Evolutionary conservation across 2,329 filamentous ascomycete species (phyloP).

Genomic region (Fusarium citri): DNA sequence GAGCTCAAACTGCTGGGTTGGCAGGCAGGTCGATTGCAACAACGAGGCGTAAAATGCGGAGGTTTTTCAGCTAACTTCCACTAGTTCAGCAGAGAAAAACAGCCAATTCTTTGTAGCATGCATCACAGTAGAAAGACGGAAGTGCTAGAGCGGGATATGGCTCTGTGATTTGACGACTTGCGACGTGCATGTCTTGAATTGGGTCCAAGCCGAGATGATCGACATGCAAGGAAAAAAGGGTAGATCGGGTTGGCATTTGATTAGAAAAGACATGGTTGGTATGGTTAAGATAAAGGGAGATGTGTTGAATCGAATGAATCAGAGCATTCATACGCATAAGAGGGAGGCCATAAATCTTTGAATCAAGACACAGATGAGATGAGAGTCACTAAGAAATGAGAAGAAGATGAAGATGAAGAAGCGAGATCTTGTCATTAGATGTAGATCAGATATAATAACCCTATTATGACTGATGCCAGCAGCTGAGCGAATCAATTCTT

Average conservation of each 20-base stretch:
- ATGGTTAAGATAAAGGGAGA: slow-evolving; percentile 10
- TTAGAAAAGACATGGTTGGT: slow-evolving; percentile 8
- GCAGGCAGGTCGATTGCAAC: background rate
- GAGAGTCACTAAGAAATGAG: background rate
- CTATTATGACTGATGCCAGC: background rate
- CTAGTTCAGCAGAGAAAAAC: slow-evolving; percentile 18
- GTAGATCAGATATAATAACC: background rate
- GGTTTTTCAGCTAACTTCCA: background rate
- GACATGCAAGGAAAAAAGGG: slow-evolving; percentile 34
- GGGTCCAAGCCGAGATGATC: slow-evolving; percentile 27
- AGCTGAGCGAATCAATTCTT: slow-evolving; percentile 1
- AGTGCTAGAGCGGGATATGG: slow-evolving; percentile 1
- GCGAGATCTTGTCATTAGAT: background rate
- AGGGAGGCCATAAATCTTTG: background rate
- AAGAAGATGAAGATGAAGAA: background rate
- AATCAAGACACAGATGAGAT: background rate
- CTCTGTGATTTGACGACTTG: slow-evolving; percentile 30
- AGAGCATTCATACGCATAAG: background rate
- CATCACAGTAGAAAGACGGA: background rate
- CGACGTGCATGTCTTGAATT: slow-evolving; percentile 15
- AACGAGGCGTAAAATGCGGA: slow-evolving; percentile 3
- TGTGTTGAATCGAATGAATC: background rate
- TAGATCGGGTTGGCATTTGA: slow-evolving; percentile 13
- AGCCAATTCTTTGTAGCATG: background rate
- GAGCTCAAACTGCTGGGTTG: slow-evolving; percentile 6